These are phyloP conservation scores for Metschnikowia anglica DNA, from an alignment of 805 yeast genomes.

Conservation along the genomic window DNA sequence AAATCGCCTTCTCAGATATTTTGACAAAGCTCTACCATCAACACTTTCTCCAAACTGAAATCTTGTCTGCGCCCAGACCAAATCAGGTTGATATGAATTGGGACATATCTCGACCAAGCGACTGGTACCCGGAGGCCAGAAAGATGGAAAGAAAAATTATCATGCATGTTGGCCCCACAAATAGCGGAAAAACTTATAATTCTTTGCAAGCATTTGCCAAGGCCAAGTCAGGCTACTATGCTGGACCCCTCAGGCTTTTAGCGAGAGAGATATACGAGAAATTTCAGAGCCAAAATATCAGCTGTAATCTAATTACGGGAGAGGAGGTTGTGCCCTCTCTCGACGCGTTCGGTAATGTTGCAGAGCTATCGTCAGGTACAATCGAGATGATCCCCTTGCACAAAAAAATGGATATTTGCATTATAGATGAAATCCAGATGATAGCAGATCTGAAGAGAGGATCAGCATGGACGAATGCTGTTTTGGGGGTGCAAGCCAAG, in stretches of 20 bases:
- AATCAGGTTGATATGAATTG: slow-evolving; percentile 16
- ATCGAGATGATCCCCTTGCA: slow-evolving; percentile 85
- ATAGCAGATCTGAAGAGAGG: slow-evolving; percentile 78
- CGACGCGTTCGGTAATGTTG: slow-evolving; percentile 69
- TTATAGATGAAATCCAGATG: slow-evolving; percentile 97
- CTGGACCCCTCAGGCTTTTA: slow-evolving; percentile 87
- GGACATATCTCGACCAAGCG: slow-evolving; percentile 34
- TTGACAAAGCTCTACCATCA: slow-evolving; percentile 12
- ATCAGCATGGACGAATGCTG: slow-evolving; percentile 90
- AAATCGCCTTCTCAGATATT: slow-evolving; percentile 7
- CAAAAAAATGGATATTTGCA: slow-evolving; percentile 76
- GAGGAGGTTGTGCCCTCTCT: slow-evolving; percentile 79
- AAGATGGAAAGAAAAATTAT: slow-evolving; percentile 71
- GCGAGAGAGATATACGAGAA: slow-evolving; percentile 91
- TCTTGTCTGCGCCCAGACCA: background rate
- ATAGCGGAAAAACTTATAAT: slow-evolving; percentile 88
- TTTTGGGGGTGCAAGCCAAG: slow-evolving; percentile 80
- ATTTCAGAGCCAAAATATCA: slow-evolving; percentile 60
- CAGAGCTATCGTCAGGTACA: slow-evolving; percentile 81
- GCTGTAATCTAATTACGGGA: slow-evolving; percentile 91
- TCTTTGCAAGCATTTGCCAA: slow-evolving; percentile 68
- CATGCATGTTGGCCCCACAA: slow-evolving; percentile 98
- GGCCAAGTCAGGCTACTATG: slow-evolving; percentile 79
- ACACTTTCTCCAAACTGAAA: slow-evolving; percentile 8
- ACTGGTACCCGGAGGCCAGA: slow-evolving; percentile 85